Percentiles rank a stretch among this genome's conserved stretches.
Conservation (phyloP, 2,329 filamentous ascomycete genomes). For the Phyllosticta capitalensis region DNA sequence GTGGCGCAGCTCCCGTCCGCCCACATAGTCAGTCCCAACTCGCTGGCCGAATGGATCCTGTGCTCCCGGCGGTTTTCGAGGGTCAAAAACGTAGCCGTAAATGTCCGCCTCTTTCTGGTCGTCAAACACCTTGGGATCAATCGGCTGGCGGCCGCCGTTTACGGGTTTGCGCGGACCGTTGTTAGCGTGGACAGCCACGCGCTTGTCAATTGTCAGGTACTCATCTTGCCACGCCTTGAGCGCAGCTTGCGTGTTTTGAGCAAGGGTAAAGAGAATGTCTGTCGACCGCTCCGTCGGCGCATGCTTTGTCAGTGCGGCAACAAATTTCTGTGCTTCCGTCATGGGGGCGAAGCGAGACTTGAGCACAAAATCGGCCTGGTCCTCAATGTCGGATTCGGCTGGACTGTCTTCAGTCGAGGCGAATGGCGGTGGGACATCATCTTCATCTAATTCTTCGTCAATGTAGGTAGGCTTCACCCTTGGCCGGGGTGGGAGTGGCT, state of each 20-base stretch:
- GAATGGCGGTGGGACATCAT: slow-evolving; percentile 28
- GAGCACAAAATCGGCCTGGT: slow-evolving; percentile 33
- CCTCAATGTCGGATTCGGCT: slow-evolving; percentile 26
- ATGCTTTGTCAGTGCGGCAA: slow-evolving; percentile 34
- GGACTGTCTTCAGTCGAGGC: slow-evolving; percentile 21
- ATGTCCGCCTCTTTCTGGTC: slow-evolving; percentile 52
- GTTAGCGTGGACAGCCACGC: slow-evolving; percentile 19
- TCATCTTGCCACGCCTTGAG: slow-evolving; percentile 50
- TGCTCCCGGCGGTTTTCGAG: slow-evolving; percentile 39
- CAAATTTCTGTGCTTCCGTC: slow-evolving; percentile 33
- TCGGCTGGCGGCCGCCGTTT: slow-evolving; percentile 38
- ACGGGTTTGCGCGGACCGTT: slow-evolving; percentile 41
- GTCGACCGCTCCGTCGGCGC: slow-evolving; percentile 35
- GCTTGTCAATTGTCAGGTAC: slow-evolving; percentile 45
- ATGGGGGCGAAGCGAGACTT: slow-evolving; percentile 33
- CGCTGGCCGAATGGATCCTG: slow-evolving; percentile 50
- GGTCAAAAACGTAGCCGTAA: slow-evolving; percentile 50
- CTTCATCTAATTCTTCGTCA: slow-evolving; percentile 8
- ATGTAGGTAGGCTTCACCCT: slow-evolving; percentile 4
- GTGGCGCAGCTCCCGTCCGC: slow-evolving; percentile 38
- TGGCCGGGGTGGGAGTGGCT: not conserved
- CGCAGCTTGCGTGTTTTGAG: slow-evolving; percentile 43
- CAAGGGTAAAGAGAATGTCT: slow-evolving; percentile 46
- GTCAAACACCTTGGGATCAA: slow-evolving; percentile 42
- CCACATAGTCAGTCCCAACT: slow-evolving; percentile 34